Conservation (phyloP, 305 asterid genomes). For the Stenogyne calaminthoides region DNA sequence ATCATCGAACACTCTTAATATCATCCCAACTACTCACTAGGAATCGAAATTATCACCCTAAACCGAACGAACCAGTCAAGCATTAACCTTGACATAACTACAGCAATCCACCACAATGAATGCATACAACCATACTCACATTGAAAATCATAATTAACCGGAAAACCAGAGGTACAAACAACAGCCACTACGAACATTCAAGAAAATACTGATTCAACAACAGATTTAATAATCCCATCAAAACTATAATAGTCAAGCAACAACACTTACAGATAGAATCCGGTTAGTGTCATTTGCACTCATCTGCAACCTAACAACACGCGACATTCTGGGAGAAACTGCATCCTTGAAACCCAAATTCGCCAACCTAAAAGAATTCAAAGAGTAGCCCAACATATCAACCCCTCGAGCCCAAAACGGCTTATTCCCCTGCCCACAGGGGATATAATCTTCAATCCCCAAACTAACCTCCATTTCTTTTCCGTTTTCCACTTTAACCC, state of each 20-base stretch:
- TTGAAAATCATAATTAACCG: not conserved
- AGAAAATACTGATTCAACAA: not conserved
- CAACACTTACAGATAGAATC: slow-evolving; percentile 53
- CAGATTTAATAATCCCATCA: not conserved
- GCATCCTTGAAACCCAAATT: slow-evolving; percentile 56
- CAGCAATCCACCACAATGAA: not conserved
- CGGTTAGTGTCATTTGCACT: slow-evolving; percentile 47
- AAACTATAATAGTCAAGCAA: not conserved
- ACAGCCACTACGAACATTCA: not conserved
- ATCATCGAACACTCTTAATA: not conserved
- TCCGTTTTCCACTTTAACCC: slow-evolving; percentile 30
- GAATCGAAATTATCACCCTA: not conserved
- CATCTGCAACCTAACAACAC: slow-evolving; percentile 61
- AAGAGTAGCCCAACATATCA: slow-evolving; percentile 76
- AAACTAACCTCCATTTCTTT: slow-evolving; percentile 44
- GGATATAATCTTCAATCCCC: slow-evolving; percentile 70
- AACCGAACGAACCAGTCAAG: not conserved
- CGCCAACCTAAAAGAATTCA: slow-evolving; percentile 66
- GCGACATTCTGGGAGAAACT: slow-evolving; percentile 51
- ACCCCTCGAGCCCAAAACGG: slow-evolving; percentile 87
- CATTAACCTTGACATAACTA: not conserved
- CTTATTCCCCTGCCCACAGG: slow-evolving; percentile 62
- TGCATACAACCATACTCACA: slow-evolving; percentile 4
- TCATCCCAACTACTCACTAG: not conserved
- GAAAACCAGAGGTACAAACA: not conserved